Base-by-base conservation (phyloP, 768 basidiomycete genomes). In the Hericium coralloides region DNA sequence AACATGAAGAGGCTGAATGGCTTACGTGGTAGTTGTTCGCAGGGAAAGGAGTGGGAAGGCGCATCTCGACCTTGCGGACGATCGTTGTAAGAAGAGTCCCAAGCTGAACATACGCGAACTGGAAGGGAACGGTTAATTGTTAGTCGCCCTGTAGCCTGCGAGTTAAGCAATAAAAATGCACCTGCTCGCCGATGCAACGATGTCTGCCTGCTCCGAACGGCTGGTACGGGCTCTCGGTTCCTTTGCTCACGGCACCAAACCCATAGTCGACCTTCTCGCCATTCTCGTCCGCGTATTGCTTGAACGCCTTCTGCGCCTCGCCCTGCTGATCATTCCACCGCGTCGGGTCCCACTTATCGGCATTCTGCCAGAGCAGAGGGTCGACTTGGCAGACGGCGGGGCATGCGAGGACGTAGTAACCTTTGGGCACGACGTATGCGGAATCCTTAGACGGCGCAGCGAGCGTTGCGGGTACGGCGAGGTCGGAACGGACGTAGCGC, bases 181-280 rank as follows among this genome's bases (percentile, higher is more conserved):
- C 85, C 74, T 86, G 88, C 73, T 95, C 93, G 61, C 93, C 92
- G 59, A 98, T 95, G 70, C 92, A 98, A 61, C 95, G 79, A 74
- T 98, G 95, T 65, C 90, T 80, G 26, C 97, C 97, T 53, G 97
- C 95, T 60, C 97, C 97, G 65, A 99, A 99, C 2, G 97, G 97
- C 68, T 97, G 91, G 70, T 98, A 98, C 51, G 92, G 92, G 63
- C 87, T 91, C 57, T 95, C 91, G 6, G 95, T 98, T 52, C 95
- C 95, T 74, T 98, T 98, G 75, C 87, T 91, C 53, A 99, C 89
- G 59, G 85, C 82, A 54, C 97, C 97, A 70, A 92, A 99, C 2
- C 97, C 97, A 66, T 87, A 99, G 70, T 99, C 97, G 59, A 98
- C 76, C 76, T 94, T 94, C 71, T 95, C 92, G 56, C 91, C 88